Evolutionary conservation across 306 rosid genomes (phyloP).

Genomic region (Corylus americana): DNA sequence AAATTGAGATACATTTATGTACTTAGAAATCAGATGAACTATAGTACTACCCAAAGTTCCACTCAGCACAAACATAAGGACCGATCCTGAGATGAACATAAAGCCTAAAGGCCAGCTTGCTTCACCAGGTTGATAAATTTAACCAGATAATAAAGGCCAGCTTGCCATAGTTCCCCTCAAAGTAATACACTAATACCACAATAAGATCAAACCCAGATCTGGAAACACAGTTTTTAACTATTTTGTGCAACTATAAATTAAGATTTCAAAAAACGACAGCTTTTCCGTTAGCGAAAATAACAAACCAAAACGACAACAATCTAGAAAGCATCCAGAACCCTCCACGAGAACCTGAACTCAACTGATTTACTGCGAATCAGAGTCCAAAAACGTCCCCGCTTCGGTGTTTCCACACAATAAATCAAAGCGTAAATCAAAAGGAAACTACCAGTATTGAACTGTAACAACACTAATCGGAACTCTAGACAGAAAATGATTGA

Average conservation of each 20-base stretch:
- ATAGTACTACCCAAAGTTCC: slow-evolving; percentile 88
- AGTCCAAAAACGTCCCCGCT: slow-evolving; percentile 13
- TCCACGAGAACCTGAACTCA: slow-evolving; percentile 43
- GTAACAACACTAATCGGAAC: slow-evolving; percentile 26
- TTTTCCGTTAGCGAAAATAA: slow-evolving; percentile 12
- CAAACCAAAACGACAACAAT: slow-evolving; percentile 1
- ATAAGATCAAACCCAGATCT: slow-evolving; percentile 55
- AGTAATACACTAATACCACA: slow-evolving; percentile 52
- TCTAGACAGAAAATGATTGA: slow-evolving; percentile 36
- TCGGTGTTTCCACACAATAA: not conserved
- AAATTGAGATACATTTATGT: not conserved
- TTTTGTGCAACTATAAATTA: not conserved
- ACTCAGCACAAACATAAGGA: slow-evolving; percentile 97
- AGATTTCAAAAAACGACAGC: slow-evolving; percentile 30
- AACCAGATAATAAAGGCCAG: slow-evolving; percentile 47
- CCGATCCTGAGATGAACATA: slow-evolving; percentile 87
- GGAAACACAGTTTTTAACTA: slow-evolving; percentile 9
- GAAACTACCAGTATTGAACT: slow-evolving; percentile 8
- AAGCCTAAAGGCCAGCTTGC: slow-evolving; percentile 79
- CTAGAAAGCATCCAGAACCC: slow-evolving; percentile 10
- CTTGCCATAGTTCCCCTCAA: slow-evolving; percentile 74
- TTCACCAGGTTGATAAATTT: slow-evolving; percentile 82
- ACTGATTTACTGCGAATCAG: slow-evolving; percentile 18
- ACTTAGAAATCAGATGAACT: slow-evolving; percentile 6
- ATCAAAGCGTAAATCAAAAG: not conserved